Percentiles rank a stretch among this genome's conserved stretches.
These are phyloP conservation scores for Erysimum cheiranthoides DNA, from an alignment of 345 rosid genomes.

Conservation along the genomic window DNA sequence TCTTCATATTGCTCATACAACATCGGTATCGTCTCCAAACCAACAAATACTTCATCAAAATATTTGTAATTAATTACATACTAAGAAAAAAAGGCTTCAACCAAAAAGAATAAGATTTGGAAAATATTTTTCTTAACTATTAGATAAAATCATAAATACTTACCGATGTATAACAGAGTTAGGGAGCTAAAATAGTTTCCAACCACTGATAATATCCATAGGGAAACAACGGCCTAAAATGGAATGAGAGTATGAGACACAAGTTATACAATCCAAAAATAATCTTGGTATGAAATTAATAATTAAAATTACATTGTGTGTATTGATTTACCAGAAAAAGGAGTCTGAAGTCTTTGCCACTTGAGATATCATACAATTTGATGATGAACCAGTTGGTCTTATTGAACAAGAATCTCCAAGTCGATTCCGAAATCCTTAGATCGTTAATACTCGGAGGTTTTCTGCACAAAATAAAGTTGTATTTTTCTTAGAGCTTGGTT, in stretches of 20 bases:
- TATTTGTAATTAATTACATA: background rate
- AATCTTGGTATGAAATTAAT: background rate
- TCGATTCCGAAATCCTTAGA: conserved; percentile 50
- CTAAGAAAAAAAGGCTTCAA: background rate
- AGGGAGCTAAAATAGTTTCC: conserved; percentile 54
- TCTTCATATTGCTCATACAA: conserved; percentile 52
- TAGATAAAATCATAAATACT: conserved; percentile 30
- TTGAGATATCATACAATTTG: conserved; percentile 51
- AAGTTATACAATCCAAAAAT: conserved; percentile 2
- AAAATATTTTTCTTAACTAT: background rate
- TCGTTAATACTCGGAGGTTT: conserved; percentile 52
- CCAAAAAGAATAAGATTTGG: background rate
- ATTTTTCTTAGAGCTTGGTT: background rate
- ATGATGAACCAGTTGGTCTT: conserved; percentile 46
- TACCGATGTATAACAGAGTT: conserved; percentile 56
- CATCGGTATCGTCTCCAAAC: conserved; percentile 53
- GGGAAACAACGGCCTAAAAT: conserved; percentile 50
- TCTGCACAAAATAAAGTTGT: conserved; percentile 29
- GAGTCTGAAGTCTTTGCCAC: conserved; percentile 51
- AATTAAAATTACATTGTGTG: background rate
- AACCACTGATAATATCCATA: conserved; percentile 55
- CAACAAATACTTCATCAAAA: conserved; percentile 49
- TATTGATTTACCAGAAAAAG: conserved; percentile 49
- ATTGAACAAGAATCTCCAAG: conserved; percentile 39
- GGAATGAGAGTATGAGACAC: background rate